These are phyloP conservation scores for Talaromyces sp. DNA, from an alignment of 2,329 filamentous ascomycete species.

Conservation along the genomic window DNA sequence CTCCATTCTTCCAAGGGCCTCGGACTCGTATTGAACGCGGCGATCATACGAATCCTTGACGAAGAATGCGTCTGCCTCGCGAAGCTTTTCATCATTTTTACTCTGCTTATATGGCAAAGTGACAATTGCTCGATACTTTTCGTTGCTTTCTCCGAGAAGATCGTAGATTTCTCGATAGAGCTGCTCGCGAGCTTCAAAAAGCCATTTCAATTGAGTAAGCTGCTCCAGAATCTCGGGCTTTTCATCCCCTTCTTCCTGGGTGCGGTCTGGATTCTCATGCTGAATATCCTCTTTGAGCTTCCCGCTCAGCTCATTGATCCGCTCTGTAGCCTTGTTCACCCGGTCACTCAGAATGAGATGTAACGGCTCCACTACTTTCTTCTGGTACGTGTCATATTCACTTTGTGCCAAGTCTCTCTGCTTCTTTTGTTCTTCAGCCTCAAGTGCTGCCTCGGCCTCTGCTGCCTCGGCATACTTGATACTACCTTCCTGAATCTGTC, in stretches of 20 bases:
- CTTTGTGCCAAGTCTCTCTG: slow-evolving; percentile 70
- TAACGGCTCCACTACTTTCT: slow-evolving; percentile 74
- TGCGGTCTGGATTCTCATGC: slow-evolving; percentile 68
- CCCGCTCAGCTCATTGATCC: slow-evolving; percentile 72
- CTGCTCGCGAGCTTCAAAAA: slow-evolving; percentile 88
- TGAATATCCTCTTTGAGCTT: slow-evolving; percentile 70
- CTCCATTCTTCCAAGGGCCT: slow-evolving; percentile 67
- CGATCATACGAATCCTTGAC: slow-evolving; percentile 70
- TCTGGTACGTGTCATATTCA: slow-evolving; percentile 81
- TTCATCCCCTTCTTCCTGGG: slow-evolving; percentile 93
- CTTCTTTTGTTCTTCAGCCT: slow-evolving; percentile 64
- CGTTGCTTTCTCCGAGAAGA: slow-evolving; percentile 76
- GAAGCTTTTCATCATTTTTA: slow-evolving; percentile 73
- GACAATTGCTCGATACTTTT: slow-evolving; percentile 80
- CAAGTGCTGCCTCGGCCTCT: slow-evolving; percentile 71
- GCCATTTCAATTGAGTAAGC: slow-evolving; percentile 90
- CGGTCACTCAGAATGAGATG: slow-evolving; percentile 75
- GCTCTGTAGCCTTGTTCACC: slow-evolving; percentile 66
- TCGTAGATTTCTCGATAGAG: slow-evolving; percentile 83
- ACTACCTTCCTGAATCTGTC: slow-evolving; percentile 70
- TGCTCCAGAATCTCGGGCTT: slow-evolving; percentile 92
- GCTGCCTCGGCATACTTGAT: slow-evolving; percentile 82
- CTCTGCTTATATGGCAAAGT: slow-evolving; percentile 72
- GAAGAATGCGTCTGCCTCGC: slow-evolving; percentile 78
- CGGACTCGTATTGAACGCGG: slow-evolving; percentile 65